A percentile compares a stretch with the other conserved stretches of the same genome.
Evolutionary conservation across 2,329 filamentous ascomycete genomes (phyloP).

Genomic region (Diplodia intermedia): DNA sequence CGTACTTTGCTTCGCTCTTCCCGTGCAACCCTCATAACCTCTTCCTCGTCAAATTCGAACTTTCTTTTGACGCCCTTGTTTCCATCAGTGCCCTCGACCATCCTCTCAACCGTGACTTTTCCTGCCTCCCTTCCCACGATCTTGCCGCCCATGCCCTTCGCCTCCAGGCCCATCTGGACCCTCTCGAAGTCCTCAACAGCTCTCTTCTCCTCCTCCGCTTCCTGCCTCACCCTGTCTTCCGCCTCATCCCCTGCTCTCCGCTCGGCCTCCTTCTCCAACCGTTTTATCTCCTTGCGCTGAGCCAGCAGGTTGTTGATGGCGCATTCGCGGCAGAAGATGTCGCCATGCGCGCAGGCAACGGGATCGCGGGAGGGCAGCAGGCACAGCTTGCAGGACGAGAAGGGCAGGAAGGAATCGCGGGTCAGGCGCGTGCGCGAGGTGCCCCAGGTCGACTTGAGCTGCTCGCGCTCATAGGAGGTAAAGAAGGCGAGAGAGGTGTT

Average conservation of each 20-base stretch:
- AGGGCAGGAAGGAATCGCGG: slow-evolving; percentile 90
- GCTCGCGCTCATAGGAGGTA: slow-evolving; percentile 85
- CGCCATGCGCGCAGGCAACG: slow-evolving; percentile 81
- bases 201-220: slow-evolving; percentile 72
- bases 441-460: slow-evolving; percentile 83
- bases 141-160: slow-evolving; percentile 47
- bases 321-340: slow-evolving; percentile 95
- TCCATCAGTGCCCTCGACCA: slow-evolving; percentile 43
- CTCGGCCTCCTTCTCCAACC: slow-evolving; percentile 72
- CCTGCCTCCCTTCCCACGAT: slow-evolving; percentile 52
- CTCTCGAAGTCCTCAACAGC: slow-evolving; percentile 84
- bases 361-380: slow-evolving; percentile 81
- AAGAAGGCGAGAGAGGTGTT: slow-evolving; percentile 94
- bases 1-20: slow-evolving; percentile 75
- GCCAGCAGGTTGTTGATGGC: slow-evolving; percentile 88
- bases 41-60: slow-evolving; percentile 78
- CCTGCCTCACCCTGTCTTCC: slow-evolving; percentile 65
- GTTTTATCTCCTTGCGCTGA: slow-evolving; percentile 89
- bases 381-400: slow-evolving; percentile 87
- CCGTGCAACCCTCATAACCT: slow-evolving; percentile 72
- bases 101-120: slow-evolving; percentile 53
- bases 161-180: slow-evolving; percentile 71
- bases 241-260: slow-evolving; percentile 66
- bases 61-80: slow-evolving; percentile 71
- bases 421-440: slow-evolving; percentile 81